Conservation (phyloP, 2,329 filamentous ascomycete genomes). For the Calonectria henricotiae region DNA sequence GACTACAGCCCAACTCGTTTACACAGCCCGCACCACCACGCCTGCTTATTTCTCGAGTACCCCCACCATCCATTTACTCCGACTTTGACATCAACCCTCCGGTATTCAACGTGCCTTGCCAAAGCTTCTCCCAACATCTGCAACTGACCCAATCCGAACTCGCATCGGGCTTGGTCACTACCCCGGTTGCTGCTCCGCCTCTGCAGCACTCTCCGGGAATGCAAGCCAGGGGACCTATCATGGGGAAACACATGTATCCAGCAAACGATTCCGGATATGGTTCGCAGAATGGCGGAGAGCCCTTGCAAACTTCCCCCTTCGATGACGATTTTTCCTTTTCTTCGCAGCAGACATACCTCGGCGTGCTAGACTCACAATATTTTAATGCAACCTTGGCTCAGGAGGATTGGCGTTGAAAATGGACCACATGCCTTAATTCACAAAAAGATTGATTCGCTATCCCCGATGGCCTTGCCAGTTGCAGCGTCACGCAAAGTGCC, state of each 20-base stretch:
- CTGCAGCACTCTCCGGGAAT: neutral
- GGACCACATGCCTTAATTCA: neutral
- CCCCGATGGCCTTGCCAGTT: neutral
- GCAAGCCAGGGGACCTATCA: neutral
- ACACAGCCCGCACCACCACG: neutral
- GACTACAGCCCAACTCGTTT: neutral
- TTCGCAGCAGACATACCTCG: neutral
- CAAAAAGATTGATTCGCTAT: slow-evolving; percentile 5
- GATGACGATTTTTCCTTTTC: neutral
- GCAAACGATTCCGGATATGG: slow-evolving; percentile 20
- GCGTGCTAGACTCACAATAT: neutral
- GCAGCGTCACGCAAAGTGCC: slow-evolving; percentile 5
- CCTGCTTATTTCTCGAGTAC: neutral
- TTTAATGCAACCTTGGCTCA: neutral
- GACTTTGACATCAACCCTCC: neutral
- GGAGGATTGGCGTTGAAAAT: neutral
- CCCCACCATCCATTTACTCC: neutral
- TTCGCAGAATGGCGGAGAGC: slow-evolving; percentile 6
- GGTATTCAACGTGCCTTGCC: neutral
- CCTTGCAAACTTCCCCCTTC: neutral
- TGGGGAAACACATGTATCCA: neutral
- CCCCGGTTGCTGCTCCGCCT: neutral
- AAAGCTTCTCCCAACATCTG: neutral
- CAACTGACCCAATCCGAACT: neutral
- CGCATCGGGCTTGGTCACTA: neutral